Evolutionary conservation across 225 moss, liverwort and hornwort genomes (phyloP).

Genomic region (Rhytidiadelphus loreus): DNA sequence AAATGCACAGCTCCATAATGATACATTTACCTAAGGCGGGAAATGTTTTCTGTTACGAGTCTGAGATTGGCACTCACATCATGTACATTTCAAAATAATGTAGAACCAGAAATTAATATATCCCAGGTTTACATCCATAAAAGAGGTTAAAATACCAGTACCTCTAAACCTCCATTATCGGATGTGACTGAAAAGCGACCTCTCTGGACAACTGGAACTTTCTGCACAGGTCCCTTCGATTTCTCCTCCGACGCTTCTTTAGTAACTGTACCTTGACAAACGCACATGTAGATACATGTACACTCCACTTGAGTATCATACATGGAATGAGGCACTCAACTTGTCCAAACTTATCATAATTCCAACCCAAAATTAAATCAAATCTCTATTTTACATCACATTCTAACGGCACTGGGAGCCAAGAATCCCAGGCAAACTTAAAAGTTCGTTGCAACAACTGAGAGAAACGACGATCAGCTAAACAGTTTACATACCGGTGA

Average conservation of each 20-base stretch:
- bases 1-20: background rate
- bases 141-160: background rate
- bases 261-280: constrained; percentile 3
- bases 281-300: background rate
- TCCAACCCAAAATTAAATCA: background rate
- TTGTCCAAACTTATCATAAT: background rate
- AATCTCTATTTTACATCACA: background rate
- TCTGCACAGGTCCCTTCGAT: constrained; percentile 28
- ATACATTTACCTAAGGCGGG: background rate
- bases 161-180: constrained; percentile 48
- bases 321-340: background rate
- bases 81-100: background rate
- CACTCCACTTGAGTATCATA: background rate
- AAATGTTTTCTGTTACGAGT: background rate
- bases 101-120: background rate
- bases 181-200: constrained; percentile 96
- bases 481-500: constrained; percentile 7
- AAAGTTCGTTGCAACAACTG: background rate
- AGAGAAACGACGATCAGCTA: background rate
- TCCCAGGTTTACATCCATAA: background rate
- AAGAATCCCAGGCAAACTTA: background rate
- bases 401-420: background rate
- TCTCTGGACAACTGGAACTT: constrained; percentile 63
- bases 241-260: constrained; percentile 45
- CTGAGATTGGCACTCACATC: background rate